Conservation (phyloP, 2,329 filamentous ascomycete genomes). For the Hypoxylon sp. region DNA sequence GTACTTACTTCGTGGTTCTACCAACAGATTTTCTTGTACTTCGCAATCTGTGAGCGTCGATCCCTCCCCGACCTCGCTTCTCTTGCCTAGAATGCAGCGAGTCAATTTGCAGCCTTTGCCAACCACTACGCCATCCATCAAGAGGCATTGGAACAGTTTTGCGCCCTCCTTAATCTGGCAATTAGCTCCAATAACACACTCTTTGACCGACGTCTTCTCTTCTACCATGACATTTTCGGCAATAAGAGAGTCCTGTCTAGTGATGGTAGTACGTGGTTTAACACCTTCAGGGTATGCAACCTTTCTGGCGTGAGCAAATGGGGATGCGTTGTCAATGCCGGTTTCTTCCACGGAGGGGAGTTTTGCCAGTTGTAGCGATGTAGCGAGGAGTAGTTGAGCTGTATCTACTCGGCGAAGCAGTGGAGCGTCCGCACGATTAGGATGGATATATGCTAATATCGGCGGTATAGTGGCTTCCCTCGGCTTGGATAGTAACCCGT, state of each 20-base stretch:
- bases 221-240: slow-evolving; percentile 91
- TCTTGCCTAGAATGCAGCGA: slow-evolving; percentile 86
- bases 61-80: slow-evolving; percentile 86
- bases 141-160: slow-evolving; percentile 85
- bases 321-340: slow-evolving; percentile 71
- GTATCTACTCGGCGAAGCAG: slow-evolving; percentile 92
- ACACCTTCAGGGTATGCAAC: slow-evolving; percentile 87
- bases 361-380: slow-evolving; percentile 90
- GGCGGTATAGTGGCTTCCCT: slow-evolving; percentile 69
- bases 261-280: slow-evolving; percentile 84
- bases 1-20: slow-evolving; percentile 80
- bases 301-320: slow-evolving; percentile 84
- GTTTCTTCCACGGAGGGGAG: slow-evolving; percentile 78
- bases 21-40: slow-evolving; percentile 89
- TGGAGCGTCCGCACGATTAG: slow-evolving; percentile 67
- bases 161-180: slow-evolving; percentile 90
- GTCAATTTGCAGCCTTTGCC: slow-evolving; percentile 88
- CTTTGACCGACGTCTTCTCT: slow-evolving; percentile 92
- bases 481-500: slow-evolving; percentile 48
- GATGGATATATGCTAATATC: slow-evolving; percentile 86
- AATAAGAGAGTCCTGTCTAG: slow-evolving; percentile 84
- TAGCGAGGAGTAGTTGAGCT: slow-evolving; percentile 81
- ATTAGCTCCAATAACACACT: slow-evolving; percentile 87
- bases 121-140: slow-evolving; percentile 93
- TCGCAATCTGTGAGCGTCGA: slow-evolving; percentile 89